Conservation (phyloP, 1,139 yeast genomes). For the Candida frijolesensis region DNA sequence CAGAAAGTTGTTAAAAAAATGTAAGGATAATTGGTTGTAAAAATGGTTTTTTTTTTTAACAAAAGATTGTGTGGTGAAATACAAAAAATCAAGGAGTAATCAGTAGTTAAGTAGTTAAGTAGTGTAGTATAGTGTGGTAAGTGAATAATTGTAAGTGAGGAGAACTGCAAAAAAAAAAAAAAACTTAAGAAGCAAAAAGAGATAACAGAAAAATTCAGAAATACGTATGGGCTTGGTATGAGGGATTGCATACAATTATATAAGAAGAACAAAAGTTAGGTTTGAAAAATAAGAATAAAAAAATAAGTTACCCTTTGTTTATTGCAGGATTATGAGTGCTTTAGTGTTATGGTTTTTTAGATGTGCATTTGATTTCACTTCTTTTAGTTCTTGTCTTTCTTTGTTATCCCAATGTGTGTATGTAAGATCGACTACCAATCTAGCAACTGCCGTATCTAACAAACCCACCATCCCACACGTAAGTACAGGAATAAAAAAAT, state of each 20-base stretch:
- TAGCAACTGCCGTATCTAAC: too few species aligned
- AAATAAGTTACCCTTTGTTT: too few species aligned
- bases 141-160: not conserved
- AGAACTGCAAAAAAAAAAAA: conserved; percentile 2
- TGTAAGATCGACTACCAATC: too few species aligned
- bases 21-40: conserved; percentile 3
- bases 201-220: not conserved
- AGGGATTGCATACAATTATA: not conserved
- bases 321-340: too few species aligned
- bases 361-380: too few species aligned
- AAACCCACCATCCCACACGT: not conserved
- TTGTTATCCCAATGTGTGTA: too few species aligned
- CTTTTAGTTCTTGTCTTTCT: too few species aligned
- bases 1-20: not conserved
- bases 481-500: too few species aligned
- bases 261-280: not conserved
- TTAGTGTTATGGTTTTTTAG: too few species aligned
- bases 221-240: not conserved
- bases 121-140: not conserved
- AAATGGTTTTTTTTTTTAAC: not conserved
- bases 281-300: too few species aligned
- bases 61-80: not conserved
- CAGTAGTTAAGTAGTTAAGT: not conserved
- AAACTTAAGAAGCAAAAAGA: not conserved
- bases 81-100: not conserved